phyloP scores from a whole-genome alignment of 225 moss, liverwort and hornwort genomes.

The Bryoerythrophyllum caledonicum region DNA sequence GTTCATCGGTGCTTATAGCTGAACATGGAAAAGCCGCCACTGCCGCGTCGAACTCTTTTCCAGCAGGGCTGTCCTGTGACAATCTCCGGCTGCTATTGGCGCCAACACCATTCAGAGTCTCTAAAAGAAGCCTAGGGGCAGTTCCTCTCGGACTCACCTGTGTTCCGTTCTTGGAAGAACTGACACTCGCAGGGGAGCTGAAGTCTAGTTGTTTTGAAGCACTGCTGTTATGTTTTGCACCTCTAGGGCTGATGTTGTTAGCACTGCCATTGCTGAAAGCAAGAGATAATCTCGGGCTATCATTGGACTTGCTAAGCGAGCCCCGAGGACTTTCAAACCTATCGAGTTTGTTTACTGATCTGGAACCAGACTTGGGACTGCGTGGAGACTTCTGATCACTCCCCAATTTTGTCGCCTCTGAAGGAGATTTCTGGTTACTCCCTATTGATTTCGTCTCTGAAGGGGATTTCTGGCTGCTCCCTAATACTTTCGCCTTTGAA shows the following conservation, averaged over 20 bases:
- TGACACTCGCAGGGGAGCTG: conserved; percentile 36
- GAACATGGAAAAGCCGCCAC: conserved; percentile 11
- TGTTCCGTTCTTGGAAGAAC: conserved; percentile 30
- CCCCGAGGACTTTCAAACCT: conserved; percentile 32
- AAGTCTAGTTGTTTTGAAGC: conserved; percentile 39
- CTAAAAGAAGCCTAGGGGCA: conserved; percentile 16
- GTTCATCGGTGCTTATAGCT: conserved; percentile 30
- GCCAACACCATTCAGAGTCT: conserved; percentile 5
- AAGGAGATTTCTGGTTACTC: conserved; percentile 9
- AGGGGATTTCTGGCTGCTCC: conserved; percentile 8
- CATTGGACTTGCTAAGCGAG: conserved; percentile 28
- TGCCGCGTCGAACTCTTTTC: conserved; percentile 1
- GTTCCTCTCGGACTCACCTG: conserved; percentile 25
- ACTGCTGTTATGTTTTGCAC: conserved; percentile 15
- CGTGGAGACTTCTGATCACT: conserved; percentile 8
- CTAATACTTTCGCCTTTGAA: conserved; percentile 8
- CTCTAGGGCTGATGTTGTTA: conserved; percentile 25
- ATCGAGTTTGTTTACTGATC: conserved; percentile 20
- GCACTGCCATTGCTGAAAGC: conserved; percentile 29
- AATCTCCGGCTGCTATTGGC: conserved; percentile 19
- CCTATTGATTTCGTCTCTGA: not conserved
- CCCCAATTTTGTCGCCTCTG: conserved; percentile 17
- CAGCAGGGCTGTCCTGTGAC: conserved; percentile 13
- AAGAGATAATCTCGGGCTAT: conserved; percentile 29
- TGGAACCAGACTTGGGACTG: conserved; percentile 21